Conservation (phyloP, 2,329 filamentous ascomycete genomes). For the Fusarium camptoceras region DNA sequence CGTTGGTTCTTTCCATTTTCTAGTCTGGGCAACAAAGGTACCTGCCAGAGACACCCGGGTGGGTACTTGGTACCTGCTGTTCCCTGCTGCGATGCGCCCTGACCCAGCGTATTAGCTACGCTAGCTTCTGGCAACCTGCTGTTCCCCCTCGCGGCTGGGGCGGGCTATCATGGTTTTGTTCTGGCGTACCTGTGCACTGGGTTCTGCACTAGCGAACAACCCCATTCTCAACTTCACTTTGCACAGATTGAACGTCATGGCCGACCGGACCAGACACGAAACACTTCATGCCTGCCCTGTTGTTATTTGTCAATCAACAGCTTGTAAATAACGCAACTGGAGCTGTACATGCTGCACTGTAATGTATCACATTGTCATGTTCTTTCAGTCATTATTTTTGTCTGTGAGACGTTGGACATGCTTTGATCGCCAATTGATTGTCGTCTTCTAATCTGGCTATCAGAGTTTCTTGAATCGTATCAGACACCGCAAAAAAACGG, state of each 20-base stretch:
- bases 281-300: conserved; percentile 18
- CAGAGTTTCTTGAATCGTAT: conserved; percentile 20
- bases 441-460: conserved; percentile 12
- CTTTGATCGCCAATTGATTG: conserved; percentile 21
- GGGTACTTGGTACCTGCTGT: conserved; percentile 24
- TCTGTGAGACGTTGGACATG: conserved; percentile 4
- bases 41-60: conserved; percentile 17
- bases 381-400: conserved; percentile 1
- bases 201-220: conserved; percentile 36
- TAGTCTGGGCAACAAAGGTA: conserved; percentile 30
- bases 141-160: conserved; percentile 38
- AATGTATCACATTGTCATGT: conserved; percentile 1
- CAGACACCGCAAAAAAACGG: conserved; percentile 32
- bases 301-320: conserved; percentile 23
- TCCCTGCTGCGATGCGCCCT: background rate
- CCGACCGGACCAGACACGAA: conserved; percentile 17
- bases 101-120: conserved; percentile 27
- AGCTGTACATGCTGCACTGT: background rate
- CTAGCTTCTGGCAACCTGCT: conserved; percentile 5
- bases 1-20: conserved; percentile 15
- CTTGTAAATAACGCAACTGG: conserved; percentile 38
- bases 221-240: conserved; percentile 29
- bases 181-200: conserved; percentile 12
- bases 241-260: conserved; percentile 34
- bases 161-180: conserved; percentile 29